Evolutionary conservation across 1,284 basidiomycete species (phyloP).

Genomic region (Omphalotus olearius): DNA sequence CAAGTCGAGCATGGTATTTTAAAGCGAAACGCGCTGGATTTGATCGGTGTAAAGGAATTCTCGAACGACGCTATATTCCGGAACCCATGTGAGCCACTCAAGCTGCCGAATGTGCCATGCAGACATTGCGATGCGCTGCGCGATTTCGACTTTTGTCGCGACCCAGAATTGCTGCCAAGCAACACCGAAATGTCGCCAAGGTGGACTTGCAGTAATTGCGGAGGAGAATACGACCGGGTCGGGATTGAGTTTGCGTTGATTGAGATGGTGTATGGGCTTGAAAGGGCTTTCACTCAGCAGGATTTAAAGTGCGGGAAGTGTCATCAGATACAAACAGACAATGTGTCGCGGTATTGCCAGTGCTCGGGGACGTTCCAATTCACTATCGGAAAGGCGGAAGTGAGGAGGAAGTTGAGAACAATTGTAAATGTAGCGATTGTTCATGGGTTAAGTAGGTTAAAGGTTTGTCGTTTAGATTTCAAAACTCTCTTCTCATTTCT

Average conservation of each 20-base stretch:
- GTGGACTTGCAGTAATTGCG: conserved; percentile 71
- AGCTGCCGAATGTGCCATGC: conserved; percentile 87
- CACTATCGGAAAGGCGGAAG: conserved; percentile 67
- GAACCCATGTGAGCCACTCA: conserved; percentile 92
- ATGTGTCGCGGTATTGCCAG: conserved; percentile 79
- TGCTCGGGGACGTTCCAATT: conserved; percentile 86
- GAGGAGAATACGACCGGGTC: conserved; percentile 83
- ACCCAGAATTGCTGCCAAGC: conserved; percentile 74
- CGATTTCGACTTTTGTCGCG: conserved; percentile 95
- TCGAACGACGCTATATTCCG: conserved; percentile 79
- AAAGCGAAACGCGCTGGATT: conserved; percentile 86
- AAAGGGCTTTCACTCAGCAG: conserved; percentile 82
- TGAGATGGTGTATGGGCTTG: conserved; percentile 67
- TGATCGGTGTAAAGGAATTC: conserved; percentile 88
- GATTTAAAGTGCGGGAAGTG: conserved; percentile 89
- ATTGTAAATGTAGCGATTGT: conserved; percentile 79
- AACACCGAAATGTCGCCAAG: conserved; percentile 45
- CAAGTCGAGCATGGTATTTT: conserved; percentile 85
- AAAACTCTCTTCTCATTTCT: conserved; percentile 3
- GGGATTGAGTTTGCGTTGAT: conserved; percentile 87
- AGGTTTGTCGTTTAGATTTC: conserved; percentile 35
- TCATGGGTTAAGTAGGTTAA: conserved; percentile 62
- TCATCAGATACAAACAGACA: conserved; percentile 83
- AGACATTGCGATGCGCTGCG: conserved; percentile 85
- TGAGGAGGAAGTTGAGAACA: conserved; percentile 67